Percentiles rank a stretch among this genome's conserved stretches.
These are phyloP conservation scores for Ophiocordyceps robertsii DNA, from an alignment of 2,329 filamentous ascomycete genomes.

Conservation along the genomic window DNA sequence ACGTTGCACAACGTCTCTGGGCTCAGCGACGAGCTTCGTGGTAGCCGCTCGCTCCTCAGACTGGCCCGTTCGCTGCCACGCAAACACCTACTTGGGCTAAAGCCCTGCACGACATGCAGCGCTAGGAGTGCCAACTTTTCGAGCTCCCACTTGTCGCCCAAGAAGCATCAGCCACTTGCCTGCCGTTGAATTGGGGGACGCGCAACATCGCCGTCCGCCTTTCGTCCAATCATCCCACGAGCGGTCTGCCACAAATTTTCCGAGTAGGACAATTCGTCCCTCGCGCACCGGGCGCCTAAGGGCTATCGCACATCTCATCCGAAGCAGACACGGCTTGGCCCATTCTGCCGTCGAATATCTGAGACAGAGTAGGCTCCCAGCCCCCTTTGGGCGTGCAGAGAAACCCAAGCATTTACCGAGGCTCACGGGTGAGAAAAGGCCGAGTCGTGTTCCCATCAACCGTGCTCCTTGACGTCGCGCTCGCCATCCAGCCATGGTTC, in stretches of 20 bases:
- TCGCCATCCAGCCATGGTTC: conserved; percentile 21
- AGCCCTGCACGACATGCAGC: conserved; percentile 9
- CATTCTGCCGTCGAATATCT: too few species aligned
- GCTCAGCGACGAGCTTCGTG: neutral
- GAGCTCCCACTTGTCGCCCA: neutral
- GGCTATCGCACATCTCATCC: too few species aligned
- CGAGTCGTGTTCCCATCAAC: neutral
- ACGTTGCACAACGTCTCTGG: conserved; percentile 1
- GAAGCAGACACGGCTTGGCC: too few species aligned
- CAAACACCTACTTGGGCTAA: conserved; percentile 1
- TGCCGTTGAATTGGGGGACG: neutral
- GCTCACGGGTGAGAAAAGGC: too few species aligned
- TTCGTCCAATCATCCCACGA: too few species aligned
- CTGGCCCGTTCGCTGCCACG: neutral
- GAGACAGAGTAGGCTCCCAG: too few species aligned
- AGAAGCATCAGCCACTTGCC: neutral
- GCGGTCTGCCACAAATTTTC: too few species aligned
- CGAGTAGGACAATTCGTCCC: too few species aligned
- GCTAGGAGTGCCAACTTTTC: neutral
- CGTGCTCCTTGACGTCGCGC: neutral
- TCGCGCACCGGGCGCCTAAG: too few species aligned
- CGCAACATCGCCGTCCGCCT: neutral
- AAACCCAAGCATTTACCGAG: too few species aligned
- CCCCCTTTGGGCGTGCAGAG: too few species aligned
- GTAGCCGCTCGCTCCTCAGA: neutral